Percentiles rank a stretch among this genome's conserved stretches.
These are phyloP conservation scores for Metschnikowia orientalis DNA, from an alignment of 805 yeast genomes.

Conservation along the genomic window DNA sequence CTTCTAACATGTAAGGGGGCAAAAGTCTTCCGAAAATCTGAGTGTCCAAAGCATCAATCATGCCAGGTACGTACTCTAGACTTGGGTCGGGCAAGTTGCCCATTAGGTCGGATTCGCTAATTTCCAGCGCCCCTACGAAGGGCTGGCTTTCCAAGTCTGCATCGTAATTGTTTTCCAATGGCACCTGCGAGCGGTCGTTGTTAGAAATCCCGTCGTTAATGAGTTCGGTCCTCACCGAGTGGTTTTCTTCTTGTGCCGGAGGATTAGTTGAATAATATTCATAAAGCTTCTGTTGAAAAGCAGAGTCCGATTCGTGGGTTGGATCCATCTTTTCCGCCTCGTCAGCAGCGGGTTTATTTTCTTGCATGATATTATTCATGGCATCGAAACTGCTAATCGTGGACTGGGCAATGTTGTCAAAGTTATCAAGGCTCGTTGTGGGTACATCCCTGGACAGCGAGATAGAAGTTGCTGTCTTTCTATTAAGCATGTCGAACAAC, in stretches of 20 bases:
- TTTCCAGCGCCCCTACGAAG: background rate
- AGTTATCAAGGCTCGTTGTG: slow-evolving; percentile 9
- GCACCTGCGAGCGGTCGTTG: background rate
- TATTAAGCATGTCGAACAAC: slow-evolving; percentile 73
- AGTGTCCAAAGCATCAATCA: slow-evolving; percentile 79
- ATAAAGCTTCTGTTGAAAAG: background rate
- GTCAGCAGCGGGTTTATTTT: background rate
- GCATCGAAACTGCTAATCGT: slow-evolving; percentile 28
- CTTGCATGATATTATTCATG: slow-evolving; percentile 21
- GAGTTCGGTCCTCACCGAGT: background rate
- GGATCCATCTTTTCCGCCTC: background rate
- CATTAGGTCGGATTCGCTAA: slow-evolving; percentile 1
- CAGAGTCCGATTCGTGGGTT: background rate
- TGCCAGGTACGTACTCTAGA: slow-evolving; percentile 64
- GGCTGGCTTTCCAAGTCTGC: background rate
- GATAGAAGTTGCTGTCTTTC: slow-evolving; percentile 53
- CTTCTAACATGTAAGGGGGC: slow-evolving; percentile 75
- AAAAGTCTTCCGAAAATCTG: slow-evolving; percentile 78
- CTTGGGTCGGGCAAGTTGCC: slow-evolving; percentile 7
- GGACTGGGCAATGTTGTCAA: slow-evolving; percentile 19
- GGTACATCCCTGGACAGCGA: slow-evolving; percentile 18
- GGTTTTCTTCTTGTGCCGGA: background rate
- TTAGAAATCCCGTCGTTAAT: background rate
- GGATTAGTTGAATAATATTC: slow-evolving; percentile 2
- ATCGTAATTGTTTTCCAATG: too few relatives aligned